phyloP scores from a whole-genome alignment of 2,329 filamentous ascomycete species.

The Trichoderma cornu-damae region DNA sequence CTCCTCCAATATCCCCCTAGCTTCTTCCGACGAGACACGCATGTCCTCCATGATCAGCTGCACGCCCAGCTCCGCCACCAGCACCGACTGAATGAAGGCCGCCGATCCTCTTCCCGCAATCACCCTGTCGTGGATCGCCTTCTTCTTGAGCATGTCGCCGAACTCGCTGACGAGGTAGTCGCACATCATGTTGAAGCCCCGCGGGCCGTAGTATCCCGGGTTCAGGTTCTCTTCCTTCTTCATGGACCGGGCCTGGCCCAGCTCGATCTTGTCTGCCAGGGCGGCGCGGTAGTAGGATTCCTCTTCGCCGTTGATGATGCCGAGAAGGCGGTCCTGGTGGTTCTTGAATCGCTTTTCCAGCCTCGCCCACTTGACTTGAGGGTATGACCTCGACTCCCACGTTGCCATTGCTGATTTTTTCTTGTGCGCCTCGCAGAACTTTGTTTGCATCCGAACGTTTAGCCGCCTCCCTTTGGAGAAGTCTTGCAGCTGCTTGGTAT shows the following conservation, averaged over 20 bases:
- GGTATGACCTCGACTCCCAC: conserved; percentile 56
- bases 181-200: conserved; percentile 67
- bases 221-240: conserved; percentile 55
- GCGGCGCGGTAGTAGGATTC: conserved; percentile 56
- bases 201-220: conserved; percentile 79
- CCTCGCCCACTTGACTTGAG: conserved; percentile 61
- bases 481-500: conserved; percentile 47
- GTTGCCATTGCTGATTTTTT: conserved; percentile 45
- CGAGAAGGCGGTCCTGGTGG: conserved; percentile 52
- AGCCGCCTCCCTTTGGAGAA: conserved; percentile 46
- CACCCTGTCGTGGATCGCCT: conserved; percentile 58
- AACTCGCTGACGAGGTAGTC: conserved; percentile 61
- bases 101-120: conserved; percentile 62
- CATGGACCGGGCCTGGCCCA: conserved; percentile 56
- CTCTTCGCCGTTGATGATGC: conserved; percentile 53
- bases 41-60: conserved; percentile 55
- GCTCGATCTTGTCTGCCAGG: conserved; percentile 50
- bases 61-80: conserved; percentile 66
- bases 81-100: conserved; percentile 65
- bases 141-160: conserved; percentile 53
- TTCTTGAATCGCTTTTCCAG: conserved; percentile 54
- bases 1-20: conserved; percentile 55
- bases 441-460: conserved; percentile 53
- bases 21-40: conserved; percentile 39
- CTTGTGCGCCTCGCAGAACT: conserved; percentile 62